phyloP scores from a whole-genome alignment of 192 early-diverging fungal genomes.

The Podila verticillata region DNA sequence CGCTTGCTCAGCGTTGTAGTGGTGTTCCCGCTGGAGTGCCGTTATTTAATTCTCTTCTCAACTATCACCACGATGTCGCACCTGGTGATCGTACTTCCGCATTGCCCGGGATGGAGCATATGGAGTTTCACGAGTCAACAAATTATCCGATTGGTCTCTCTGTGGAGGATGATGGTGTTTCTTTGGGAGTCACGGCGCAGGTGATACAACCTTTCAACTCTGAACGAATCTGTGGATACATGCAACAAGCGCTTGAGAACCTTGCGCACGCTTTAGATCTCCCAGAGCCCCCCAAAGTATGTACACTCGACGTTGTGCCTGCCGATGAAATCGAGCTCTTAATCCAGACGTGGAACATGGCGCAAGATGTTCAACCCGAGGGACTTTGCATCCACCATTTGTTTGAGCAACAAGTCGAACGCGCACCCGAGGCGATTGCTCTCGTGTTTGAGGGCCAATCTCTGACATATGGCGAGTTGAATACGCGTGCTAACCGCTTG shows the following conservation, averaged over 20 bases:
- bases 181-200: neutral
- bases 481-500: constrained; percentile 2
- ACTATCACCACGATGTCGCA: neutral
- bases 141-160: constrained; percentile 15
- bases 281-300: neutral
- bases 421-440: neutral
- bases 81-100: no score
- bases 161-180: neutral
- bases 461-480: constrained; percentile 17
- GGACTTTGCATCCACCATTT: constrained; percentile 5
- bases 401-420: constrained; percentile 3
- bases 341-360: constrained; percentile 6
- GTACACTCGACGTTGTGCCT: constrained; percentile 2
- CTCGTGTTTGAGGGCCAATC: constrained; percentile 7
- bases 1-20: constrained; percentile 13
- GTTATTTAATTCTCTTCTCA: constrained; percentile 5
- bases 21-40: neutral
- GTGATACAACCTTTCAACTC: neutral
- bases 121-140: neutral
- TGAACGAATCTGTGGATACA: constrained; percentile 1
- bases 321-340: neutral
- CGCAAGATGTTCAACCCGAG: no score
- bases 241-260: constrained; percentile 10
- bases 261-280: neutral
- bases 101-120: no score